These are phyloP conservation scores for Leishmania arabica DNA, from an alignment of 208 protist species.

Conservation along the genomic window DNA sequence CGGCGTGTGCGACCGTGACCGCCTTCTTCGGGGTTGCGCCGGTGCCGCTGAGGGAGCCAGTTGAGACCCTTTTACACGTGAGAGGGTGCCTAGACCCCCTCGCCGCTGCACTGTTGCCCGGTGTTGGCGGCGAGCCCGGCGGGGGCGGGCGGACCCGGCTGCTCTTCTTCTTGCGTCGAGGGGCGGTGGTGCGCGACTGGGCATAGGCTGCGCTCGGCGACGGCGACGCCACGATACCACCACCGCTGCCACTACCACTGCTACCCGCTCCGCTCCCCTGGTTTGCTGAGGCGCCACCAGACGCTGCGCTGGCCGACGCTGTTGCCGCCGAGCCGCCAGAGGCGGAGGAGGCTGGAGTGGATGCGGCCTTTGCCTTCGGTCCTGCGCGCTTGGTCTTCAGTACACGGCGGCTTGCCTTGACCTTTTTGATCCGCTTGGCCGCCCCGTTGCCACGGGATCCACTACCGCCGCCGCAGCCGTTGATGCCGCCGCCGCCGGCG, in stretches of 20 bases:
- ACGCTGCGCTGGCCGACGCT: not conserved
- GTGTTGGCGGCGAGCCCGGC: not conserved
- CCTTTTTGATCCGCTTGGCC: slow-evolving; percentile 19
- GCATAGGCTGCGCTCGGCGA: slow-evolving; percentile 4
- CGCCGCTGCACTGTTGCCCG: slow-evolving; percentile 2
- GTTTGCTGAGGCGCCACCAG: slow-evolving; percentile 5
- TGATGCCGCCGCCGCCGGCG: not conserved
- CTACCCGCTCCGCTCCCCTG: not conserved
- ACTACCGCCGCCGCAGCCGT: not conserved
- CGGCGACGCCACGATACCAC: not conserved
- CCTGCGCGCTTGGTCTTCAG: slow-evolving; percentile 25
- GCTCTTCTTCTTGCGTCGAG: slow-evolving; percentile 20
- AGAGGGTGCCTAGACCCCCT: not conserved
- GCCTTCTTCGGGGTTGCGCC: slow-evolving; percentile 1
- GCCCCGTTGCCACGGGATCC: not conserved
- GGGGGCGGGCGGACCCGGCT: not conserved
- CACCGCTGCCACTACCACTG: not conserved
- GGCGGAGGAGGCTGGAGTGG: not conserved
- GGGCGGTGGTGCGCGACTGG: not conserved
- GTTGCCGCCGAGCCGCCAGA: not conserved
- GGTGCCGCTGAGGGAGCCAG: not conserved
- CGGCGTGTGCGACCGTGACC: not conserved
- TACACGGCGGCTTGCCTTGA: slow-evolving; percentile 4
- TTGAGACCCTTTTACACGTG: not conserved
- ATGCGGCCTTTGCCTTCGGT: not conserved